These are phyloP conservation scores for Thinopyrum elongatum DNA, from an alignment of 176 grass and related monocot species.

Conservation along the genomic window DNA sequence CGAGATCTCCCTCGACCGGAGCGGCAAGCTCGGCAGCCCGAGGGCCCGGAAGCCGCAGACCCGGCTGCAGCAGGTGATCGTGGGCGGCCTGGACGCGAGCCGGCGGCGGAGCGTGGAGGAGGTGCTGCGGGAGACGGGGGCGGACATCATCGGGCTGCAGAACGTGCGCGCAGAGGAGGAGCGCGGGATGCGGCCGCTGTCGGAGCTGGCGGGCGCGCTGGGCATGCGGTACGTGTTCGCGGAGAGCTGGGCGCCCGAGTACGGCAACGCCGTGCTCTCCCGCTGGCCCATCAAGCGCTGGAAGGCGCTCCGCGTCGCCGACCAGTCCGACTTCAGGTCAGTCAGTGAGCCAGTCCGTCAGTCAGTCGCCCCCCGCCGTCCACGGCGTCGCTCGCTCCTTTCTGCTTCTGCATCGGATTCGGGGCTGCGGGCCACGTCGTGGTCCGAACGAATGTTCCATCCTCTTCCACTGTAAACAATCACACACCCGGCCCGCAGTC, in stretches of 20 bases:
- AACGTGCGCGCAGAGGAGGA: conserved; percentile 93
- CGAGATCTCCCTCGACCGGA: conserved; percentile 82
- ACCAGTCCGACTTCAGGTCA: conserved; percentile 83
- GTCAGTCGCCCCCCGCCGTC: not conserved
- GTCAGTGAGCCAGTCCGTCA: conserved; percentile 4
- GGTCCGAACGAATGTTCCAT: conserved; percentile 31
- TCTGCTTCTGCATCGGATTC: not conserved
- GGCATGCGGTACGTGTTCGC: conserved; percentile 97
- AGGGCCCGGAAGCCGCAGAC: conserved; percentile 13
- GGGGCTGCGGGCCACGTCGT: not conserved
- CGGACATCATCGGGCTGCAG: conserved; percentile 87
- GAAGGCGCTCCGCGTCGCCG: conserved; percentile 77
- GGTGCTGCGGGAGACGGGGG: conserved; percentile 77
- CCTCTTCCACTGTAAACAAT: not conserved
- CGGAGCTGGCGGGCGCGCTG: conserved; percentile 72
- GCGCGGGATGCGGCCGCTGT: conserved; percentile 87
- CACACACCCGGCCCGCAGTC: too few relatives aligned
- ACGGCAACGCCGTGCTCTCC: conserved; percentile 91
- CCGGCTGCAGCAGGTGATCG: not conserved
- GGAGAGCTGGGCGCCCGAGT: conserved; percentile 99
- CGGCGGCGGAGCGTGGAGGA: conserved; percentile 71
- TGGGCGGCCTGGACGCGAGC: not conserved
- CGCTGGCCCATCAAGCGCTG: conserved; percentile 87
- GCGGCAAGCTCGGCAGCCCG: conserved; percentile 30
- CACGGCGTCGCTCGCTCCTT: too few relatives aligned